Evolutionary conservation across 306 rosid genomes (phyloP).

Genomic region (Vigna radiata): DNA sequence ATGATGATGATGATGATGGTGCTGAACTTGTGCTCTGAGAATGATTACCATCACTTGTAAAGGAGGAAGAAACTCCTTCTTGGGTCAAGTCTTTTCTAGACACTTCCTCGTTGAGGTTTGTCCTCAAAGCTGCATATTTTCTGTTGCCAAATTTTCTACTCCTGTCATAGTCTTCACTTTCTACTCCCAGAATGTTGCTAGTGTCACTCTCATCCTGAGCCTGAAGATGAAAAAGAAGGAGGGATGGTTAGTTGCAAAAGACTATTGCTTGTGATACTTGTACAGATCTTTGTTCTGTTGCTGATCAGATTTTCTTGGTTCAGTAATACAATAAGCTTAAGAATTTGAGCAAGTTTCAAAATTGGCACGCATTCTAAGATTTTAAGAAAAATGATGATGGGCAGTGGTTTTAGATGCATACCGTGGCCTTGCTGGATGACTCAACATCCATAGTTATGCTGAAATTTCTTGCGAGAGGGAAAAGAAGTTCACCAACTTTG

Average conservation of each 20-base stretch:
- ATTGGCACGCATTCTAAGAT: conserved; percentile 20
- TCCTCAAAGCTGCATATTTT: conserved; percentile 66
- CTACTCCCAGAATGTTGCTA: conserved; percentile 36
- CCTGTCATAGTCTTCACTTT: conserved; percentile 51
- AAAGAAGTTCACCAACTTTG: conserved; percentile 85
- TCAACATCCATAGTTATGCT: conserved; percentile 60
- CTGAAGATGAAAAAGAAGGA: not conserved
- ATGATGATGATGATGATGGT: conserved; percentile 51
- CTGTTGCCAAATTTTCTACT: conserved; percentile 61
- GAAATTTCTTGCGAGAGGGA: conserved; percentile 93
- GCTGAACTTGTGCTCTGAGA: conserved; percentile 38
- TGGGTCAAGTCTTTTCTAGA: conserved; percentile 46
- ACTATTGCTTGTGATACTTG: not conserved
- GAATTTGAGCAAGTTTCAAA: not conserved
- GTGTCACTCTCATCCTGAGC: conserved; percentile 48
- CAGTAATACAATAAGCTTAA: not conserved
- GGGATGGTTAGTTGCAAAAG: not conserved
- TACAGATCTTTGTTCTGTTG: conserved; percentile 20
- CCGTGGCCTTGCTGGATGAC: conserved; percentile 53
- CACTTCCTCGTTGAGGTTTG: conserved; percentile 54
- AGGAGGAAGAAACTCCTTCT: conserved; percentile 56
- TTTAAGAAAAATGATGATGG: not conserved
- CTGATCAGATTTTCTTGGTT: conserved; percentile 1
- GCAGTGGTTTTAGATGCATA: conserved; percentile 42
- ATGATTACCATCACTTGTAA: conserved; percentile 50